Percentiles rank a stretch among this genome's conserved stretches.
These are phyloP conservation scores for Digitaria exilis DNA, from an alignment of 202 grass and related monocot species.

Conservation along the genomic window DNA sequence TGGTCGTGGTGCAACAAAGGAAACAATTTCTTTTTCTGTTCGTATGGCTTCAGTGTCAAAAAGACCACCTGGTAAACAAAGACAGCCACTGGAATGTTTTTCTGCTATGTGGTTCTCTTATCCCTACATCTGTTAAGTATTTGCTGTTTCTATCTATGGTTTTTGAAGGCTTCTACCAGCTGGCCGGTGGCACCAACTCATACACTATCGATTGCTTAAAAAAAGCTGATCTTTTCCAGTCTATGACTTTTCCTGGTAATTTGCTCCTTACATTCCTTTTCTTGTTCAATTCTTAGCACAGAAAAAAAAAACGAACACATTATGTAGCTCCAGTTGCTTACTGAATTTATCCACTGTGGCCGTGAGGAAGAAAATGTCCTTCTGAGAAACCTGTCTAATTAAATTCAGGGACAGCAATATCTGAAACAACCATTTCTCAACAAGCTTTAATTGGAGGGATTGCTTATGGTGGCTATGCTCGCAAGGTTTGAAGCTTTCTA, in stretches of 20 bases:
- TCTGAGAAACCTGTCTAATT: slow-evolving; percentile 20
- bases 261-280: slow-evolving; percentile 8
- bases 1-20: slow-evolving; percentile 83
- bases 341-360: neutral
- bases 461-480: slow-evolving; percentile 91
- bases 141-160: slow-evolving; percentile 35
- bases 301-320: neutral
- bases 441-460: slow-evolving; percentile 86
- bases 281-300: neutral
- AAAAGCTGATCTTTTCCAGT: slow-evolving; percentile 70
- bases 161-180: slow-evolving; percentile 92
- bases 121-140: neutral
- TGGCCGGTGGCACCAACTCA: slow-evolving; percentile 87
- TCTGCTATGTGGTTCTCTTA: neutral
- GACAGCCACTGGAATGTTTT: neutral
- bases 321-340: neutral
- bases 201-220: slow-evolving; percentile 78
- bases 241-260: slow-evolving; percentile 48
- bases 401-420: slow-evolving; percentile 24
- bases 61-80: slow-evolving; percentile 73
- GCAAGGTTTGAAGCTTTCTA: slow-evolving; percentile 72
- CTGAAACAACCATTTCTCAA: slow-evolving; percentile 18
- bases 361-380: neutral
- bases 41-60: slow-evolving; percentile 58
- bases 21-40: slow-evolving; percentile 80